Conservation (phyloP, 441 rosid species). For the Manihot esculenta region DNA sequence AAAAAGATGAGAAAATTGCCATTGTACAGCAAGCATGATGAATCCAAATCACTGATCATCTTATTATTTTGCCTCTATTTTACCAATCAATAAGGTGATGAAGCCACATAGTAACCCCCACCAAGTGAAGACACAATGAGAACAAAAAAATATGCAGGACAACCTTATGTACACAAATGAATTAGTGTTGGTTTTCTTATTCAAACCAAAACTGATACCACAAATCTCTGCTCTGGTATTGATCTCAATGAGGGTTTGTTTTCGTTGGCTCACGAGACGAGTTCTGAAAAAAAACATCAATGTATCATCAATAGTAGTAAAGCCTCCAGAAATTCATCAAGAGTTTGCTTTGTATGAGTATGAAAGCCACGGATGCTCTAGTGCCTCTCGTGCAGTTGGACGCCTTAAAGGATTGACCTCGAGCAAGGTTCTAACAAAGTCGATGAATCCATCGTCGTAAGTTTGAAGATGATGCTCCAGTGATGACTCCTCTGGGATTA, state of each 20-base stretch:
- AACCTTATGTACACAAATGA: conserved; percentile 26
- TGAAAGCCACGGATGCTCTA: conserved; percentile 81
- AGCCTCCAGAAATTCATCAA: conserved; percentile 11
- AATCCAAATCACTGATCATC: too few relatives aligned
- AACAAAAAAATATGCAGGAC: background rate
- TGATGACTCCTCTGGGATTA: conserved; percentile 64
- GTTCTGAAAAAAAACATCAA: background rate
- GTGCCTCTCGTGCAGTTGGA: conserved; percentile 73
- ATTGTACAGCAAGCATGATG: too few relatives aligned
- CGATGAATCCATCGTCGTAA: conserved; percentile 52
- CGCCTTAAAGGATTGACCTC: conserved; percentile 76
- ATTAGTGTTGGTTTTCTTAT: too few relatives aligned
- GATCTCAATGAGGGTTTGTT: background rate
- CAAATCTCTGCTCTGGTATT: conserved; percentile 1
- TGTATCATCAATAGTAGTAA: background rate
- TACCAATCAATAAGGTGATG: background rate
- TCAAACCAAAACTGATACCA: conserved; percentile 33
- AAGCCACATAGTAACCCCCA: conserved; percentile 15
- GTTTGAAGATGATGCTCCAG: conserved; percentile 63
- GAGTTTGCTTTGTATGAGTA: conserved; percentile 32
- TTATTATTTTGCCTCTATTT: too few relatives aligned
- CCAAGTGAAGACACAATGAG: conserved; percentile 5
- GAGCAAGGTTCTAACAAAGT: conserved; percentile 64
- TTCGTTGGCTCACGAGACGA: background rate
- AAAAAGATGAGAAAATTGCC: too few relatives aligned